A percentile compares a stretch with the other conserved stretches of the same genome.
phyloP scores from a whole-genome alignment of 208 protist species.

The Leishmania mexicana region DNA sequence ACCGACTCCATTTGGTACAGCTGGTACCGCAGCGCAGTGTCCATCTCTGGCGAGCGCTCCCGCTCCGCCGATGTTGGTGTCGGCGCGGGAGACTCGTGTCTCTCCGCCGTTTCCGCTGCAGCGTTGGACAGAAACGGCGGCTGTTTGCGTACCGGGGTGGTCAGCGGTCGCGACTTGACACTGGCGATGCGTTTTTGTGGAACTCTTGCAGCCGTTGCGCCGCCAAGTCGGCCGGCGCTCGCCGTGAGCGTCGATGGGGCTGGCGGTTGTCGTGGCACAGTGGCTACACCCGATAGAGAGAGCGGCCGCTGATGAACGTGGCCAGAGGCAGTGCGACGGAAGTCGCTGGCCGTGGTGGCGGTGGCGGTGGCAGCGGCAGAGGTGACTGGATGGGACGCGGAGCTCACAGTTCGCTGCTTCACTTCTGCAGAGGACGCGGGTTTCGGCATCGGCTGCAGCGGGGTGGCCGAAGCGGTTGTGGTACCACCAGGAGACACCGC shows the following conservation, averaged over 20 bases:
- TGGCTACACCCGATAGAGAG: background rate
- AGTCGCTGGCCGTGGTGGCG: background rate
- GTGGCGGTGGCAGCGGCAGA: background rate
- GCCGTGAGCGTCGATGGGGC: background rate
- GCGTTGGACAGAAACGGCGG: background rate
- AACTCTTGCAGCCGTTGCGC: background rate
- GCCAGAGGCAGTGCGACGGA: background rate
- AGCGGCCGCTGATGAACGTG: background rate
- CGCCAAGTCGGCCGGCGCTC: background rate
- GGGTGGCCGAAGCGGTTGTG: background rate
- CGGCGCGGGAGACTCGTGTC: background rate
- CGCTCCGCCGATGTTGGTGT: background rate
- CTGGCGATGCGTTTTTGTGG: background rate
- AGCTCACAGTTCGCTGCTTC: background rate
- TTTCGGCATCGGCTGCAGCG: background rate
- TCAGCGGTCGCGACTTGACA: constrained; percentile 3
- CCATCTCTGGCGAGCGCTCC: constrained; percentile 1
- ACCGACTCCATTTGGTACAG: constrained; percentile 64
- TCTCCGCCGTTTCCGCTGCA: background rate
- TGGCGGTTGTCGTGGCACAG: background rate
- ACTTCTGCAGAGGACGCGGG: background rate
- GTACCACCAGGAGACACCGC: background rate
- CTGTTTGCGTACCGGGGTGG: background rate
- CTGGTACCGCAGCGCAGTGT: constrained; percentile 11
- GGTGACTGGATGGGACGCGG: background rate